phyloP scores from a whole-genome alignment of 1,284 basidiomycete species.

The Trametes pubescens region DNA sequence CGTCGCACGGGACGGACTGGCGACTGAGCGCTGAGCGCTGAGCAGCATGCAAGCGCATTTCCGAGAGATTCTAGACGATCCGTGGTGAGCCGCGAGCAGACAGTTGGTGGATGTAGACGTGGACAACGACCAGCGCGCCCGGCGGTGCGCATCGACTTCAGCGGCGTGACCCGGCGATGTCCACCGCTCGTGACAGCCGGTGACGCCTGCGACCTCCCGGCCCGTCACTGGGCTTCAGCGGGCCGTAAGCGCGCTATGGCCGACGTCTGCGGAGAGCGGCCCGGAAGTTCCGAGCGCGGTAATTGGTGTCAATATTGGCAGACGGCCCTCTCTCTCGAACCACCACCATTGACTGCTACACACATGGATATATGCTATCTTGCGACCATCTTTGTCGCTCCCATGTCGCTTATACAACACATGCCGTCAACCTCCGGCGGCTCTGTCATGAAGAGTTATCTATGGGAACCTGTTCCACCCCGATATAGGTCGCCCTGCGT shows the following conservation, averaged over 20 bases:
- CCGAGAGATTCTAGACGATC: conserved; percentile 69
- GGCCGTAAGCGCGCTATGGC: too few relatives aligned
- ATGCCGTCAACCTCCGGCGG: background rate
- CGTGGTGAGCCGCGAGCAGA: conserved; percentile 39
- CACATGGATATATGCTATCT: background rate
- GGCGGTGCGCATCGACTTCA: conserved; percentile 1
- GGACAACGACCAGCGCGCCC: conserved; percentile 23
- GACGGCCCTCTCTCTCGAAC: background rate
- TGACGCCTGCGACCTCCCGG: background rate
- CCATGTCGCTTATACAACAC: background rate
- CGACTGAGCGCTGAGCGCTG: too few relatives aligned
- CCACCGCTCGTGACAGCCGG: conserved; percentile 4
- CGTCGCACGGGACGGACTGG: too few relatives aligned
- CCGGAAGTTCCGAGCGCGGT: too few relatives aligned
- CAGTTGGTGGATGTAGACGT: conserved; percentile 28
- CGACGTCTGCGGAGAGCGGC: too few relatives aligned
- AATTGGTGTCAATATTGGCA: too few relatives aligned
- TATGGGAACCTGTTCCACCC: conserved; percentile 21
- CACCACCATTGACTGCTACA: background rate
- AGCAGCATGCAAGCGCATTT: too few relatives aligned
- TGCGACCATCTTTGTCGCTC: background rate
- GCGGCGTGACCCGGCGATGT: conserved; percentile 20
- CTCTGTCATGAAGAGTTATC: background rate
- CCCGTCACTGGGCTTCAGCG: too few relatives aligned
- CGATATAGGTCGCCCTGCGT: conserved; percentile 31